Evolutionary conservation across 1,284 basidiomycete species (phyloP), one percentile per base, ranked within the genome.

Genomic region (Inonotus obliquus): DNA sequence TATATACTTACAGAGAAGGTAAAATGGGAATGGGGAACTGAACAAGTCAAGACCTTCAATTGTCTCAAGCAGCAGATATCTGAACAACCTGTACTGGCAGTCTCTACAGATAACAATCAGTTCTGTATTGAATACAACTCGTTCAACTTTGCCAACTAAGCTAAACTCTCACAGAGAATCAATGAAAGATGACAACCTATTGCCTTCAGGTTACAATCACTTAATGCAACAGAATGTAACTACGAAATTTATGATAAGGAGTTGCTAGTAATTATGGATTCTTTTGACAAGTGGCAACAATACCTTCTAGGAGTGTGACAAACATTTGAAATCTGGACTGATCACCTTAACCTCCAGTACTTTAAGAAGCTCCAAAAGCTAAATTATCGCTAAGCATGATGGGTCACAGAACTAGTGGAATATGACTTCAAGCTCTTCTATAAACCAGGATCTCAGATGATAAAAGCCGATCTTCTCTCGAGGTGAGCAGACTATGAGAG

Each of bases 201-300:
- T 49, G 69, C 2, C n/a, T n/a, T n/a, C n/a, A n/a, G n/a, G n/a
- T 76, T 72, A 0, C 67, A 74, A 57, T 35, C 67, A 0, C 61
- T 79, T 11, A 67, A 67, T 25, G 61, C 65, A 38, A 59, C 67
- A 1, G 67, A 75, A 67, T 54, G 68, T 4, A 82, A 82, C 64
- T 83, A 81, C 66, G 70, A 75, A 21, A 77, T 79, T 37, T 74
- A 80, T 65, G 76, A 85, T 65, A 71, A 75, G 59, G 79, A 84
- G 70, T 59, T 84, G 17, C 44, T 81, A 0, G 73, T 74, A 0
- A 73, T 80, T 21, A 71, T 78, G 6, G 7, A 62, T n/a, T 64
- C 70, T 0, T 62, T 77, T 11, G 63, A 75, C 57, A 71, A 68
- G 39, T 79, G 74, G 75, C 53, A 69, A 7, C 69, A 73, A 39